A percentile compares a stretch with the other conserved stretches of the same genome.
These are phyloP conservation scores for Auriscalpium microsporum DNA, from an alignment of 768 basidiomycete species.

Conservation along the genomic window DNA sequence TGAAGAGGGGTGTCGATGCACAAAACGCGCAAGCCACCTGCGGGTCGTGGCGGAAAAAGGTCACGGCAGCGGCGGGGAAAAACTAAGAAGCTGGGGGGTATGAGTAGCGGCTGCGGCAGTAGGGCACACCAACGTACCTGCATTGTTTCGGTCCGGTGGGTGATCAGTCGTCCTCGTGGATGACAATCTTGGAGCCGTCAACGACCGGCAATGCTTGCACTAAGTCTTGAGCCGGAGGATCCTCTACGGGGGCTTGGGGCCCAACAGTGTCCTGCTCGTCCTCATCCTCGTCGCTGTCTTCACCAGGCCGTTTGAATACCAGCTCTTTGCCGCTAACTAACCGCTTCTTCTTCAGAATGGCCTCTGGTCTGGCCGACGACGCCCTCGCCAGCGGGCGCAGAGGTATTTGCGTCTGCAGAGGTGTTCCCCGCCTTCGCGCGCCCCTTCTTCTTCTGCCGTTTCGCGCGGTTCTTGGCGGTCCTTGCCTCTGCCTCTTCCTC, in stretches of 20 bases:
- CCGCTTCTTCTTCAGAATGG: constrained; percentile 69
- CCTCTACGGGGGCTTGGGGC: constrained; percentile 7
- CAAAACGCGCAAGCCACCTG: too few species aligned
- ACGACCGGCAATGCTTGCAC: constrained; percentile 17
- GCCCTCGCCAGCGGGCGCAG: constrained; percentile 20
- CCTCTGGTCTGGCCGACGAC: constrained; percentile 15
- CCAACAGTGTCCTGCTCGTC: constrained; percentile 18
- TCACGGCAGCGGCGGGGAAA: too few species aligned
- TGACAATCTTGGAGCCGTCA: constrained; percentile 32
- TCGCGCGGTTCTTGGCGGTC: constrained; percentile 93
- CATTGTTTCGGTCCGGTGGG: background rate
- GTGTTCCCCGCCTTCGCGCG: constrained; percentile 37
- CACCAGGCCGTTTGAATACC: constrained; percentile 44
- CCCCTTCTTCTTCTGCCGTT: constrained; percentile 88
- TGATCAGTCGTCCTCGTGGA: constrained; percentile 44
- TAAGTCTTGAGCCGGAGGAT: background rate
- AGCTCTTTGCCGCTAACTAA: constrained; percentile 73
- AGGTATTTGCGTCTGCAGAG: constrained; percentile 20
- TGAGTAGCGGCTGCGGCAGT: too few species aligned
- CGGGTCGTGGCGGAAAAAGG: too few species aligned
- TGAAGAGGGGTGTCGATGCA: too few species aligned
- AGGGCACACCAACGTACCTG: too few species aligned
- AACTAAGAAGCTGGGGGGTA: too few species aligned
- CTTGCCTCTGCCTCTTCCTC: constrained; percentile 73
- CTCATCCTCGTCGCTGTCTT: constrained; percentile 36